Conservation (phyloP, 306 rosid genomes). For the Prosopis cineraria region DNA sequence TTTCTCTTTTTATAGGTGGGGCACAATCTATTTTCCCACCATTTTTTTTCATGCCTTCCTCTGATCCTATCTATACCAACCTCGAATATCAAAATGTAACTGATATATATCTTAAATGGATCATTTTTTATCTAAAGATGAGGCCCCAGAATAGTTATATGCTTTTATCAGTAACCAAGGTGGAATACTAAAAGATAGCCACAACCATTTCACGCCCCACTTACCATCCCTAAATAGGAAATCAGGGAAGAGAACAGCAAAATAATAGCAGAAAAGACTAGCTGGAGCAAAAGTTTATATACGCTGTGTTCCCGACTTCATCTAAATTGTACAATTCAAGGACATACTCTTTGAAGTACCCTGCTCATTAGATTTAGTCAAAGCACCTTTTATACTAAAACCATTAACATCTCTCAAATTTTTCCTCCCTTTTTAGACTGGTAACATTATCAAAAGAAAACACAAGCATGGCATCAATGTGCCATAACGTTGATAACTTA, state of each 20-base stretch:
- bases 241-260: slow-evolving; percentile 5
- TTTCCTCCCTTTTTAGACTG: too few species aligned
- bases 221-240: slow-evolving; percentile 11
- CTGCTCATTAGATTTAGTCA: too few species aligned
- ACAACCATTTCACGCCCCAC: slow-evolving; percentile 1
- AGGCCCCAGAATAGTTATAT: neutral
- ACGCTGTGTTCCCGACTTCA: neutral
- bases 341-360: neutral
- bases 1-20: too few species aligned
- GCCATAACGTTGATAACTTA: too few species aligned
- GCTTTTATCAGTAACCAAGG: neutral
- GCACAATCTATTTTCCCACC: neutral
- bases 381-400: too few species aligned
- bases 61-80: neutral
- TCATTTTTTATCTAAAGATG: neutral
- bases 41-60: neutral
- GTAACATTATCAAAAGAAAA: too few species aligned
- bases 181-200: neutral
- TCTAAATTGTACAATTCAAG: slow-evolving; percentile 1
- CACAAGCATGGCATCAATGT: too few species aligned
- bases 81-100: neutral
- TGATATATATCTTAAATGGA: neutral
- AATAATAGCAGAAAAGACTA: slow-evolving; percentile 16
- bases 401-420: too few species aligned
- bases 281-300: slow-evolving; percentile 17